Evolutionary conservation across 257 asterid genomes (phyloP).

Genomic region (Lantana camara): DNA sequence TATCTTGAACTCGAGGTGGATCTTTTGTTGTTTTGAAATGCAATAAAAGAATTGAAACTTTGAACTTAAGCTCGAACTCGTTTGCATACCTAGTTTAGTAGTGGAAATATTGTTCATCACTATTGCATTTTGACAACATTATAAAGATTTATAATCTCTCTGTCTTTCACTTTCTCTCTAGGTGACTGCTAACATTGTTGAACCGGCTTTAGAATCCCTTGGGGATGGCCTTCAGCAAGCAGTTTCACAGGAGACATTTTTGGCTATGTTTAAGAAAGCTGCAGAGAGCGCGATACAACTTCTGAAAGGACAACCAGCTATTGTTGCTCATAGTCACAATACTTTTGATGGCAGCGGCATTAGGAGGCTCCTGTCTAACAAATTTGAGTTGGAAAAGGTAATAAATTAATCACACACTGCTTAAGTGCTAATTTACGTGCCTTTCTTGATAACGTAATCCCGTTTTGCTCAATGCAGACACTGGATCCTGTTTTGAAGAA

Average conservation of each 20-base stretch:
- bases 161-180: conserved; percentile 25
- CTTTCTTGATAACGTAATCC: neutral
- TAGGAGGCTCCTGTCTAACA: conserved; percentile 70
- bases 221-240: conserved; percentile 47
- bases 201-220: conserved; percentile 64
- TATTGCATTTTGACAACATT: neutral
- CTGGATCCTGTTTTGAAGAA: conserved; percentile 56
- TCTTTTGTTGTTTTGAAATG: no score
- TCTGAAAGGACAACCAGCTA: conserved; percentile 83
- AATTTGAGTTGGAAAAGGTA: conserved; percentile 86
- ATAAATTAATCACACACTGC: neutral
- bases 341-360: conserved; percentile 85
- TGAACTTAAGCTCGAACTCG: no score
- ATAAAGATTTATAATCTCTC: no score
- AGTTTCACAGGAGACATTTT: conserved; percentile 67
- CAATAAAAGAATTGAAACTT: no score
- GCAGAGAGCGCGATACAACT: conserved; percentile 52
- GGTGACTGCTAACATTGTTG: conserved; percentile 71
- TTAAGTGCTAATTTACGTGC: neutral
- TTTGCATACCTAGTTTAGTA: no score
- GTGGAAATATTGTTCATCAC: neutral
- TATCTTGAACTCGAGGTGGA: no score
- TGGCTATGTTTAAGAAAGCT: conserved; percentile 57
- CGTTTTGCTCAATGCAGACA: conserved; percentile 42
- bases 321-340: conserved; percentile 91